Percentiles rank a stretch among this genome's conserved stretches.
These are phyloP conservation scores for Tulasnella sp. DNA, from an alignment of 768 basidiomycete genomes.

Conservation along the genomic window DNA sequence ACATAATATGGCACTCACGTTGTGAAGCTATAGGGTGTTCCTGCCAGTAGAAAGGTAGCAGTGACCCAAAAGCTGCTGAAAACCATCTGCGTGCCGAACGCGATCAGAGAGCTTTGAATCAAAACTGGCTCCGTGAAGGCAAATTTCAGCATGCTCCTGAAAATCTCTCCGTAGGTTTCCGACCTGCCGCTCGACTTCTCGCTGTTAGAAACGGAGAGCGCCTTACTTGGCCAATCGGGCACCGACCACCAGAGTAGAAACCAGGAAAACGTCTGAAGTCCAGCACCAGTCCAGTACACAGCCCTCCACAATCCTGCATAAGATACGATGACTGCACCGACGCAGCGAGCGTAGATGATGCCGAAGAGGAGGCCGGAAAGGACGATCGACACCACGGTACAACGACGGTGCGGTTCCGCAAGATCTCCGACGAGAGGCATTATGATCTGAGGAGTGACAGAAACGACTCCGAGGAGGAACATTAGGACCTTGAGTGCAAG, in stretches of 20 bases:
- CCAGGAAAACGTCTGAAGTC: slow-evolving; percentile 20
- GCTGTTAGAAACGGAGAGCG: neutral
- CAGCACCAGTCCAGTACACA: slow-evolving; percentile 34
- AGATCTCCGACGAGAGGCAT: slow-evolving; percentile 75
- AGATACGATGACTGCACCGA: slow-evolving; percentile 64
- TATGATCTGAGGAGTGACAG: slow-evolving; percentile 50
- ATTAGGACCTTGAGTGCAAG: slow-evolving; percentile 52
- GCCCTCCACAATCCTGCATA: slow-evolving; percentile 48
- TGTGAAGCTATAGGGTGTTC: slow-evolving; percentile 30
- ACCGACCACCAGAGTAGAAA: slow-evolving; percentile 27
- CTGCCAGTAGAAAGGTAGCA: slow-evolving; percentile 35
- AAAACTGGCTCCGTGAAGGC: slow-evolving; percentile 67
- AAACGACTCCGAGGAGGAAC: slow-evolving; percentile 57
- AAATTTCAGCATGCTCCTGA: slow-evolving; percentile 61
- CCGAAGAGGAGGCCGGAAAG: slow-evolving; percentile 46
- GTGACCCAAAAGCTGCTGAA: slow-evolving; percentile 45
- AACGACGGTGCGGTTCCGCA: slow-evolving; percentile 59
- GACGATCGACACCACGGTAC: slow-evolving; percentile 57
- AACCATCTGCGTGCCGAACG: slow-evolving; percentile 17
- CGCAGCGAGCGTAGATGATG: slow-evolving; percentile 61
- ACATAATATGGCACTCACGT: too few species aligned
- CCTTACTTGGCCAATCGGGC: slow-evolving; percentile 34
- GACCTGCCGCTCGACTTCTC: slow-evolving; percentile 13
- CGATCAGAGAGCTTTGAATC: slow-evolving; percentile 39
- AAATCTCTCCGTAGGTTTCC: slow-evolving; percentile 26